phyloP scores from a whole-genome alignment of 176 grass and related monocot genomes.

The Elaeis guineensis region DNA sequence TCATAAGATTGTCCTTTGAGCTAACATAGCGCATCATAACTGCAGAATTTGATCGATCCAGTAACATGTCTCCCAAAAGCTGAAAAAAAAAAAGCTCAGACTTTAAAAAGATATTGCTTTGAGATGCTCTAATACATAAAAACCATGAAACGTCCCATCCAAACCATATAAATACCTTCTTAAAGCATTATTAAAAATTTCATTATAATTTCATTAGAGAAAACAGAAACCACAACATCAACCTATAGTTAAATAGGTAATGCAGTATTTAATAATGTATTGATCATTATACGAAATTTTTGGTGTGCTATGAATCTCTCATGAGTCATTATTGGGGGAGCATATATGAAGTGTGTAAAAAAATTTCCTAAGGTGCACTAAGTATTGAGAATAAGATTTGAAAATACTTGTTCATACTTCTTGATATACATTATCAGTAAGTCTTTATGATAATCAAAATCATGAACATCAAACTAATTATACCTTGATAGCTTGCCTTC shows the following conservation, averaged over 20 bases:
- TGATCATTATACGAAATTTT: too few species aligned
- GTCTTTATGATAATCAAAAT: slow-evolving; percentile 2
- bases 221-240: not conserved
- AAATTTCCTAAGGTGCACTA: too few species aligned
- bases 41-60: slow-evolving; percentile 92
- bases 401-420: too few species aligned
- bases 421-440: too few species aligned
- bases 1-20: slow-evolving; percentile 95
- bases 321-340: too few species aligned
- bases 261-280: too few species aligned
- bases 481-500: slow-evolving; percentile 98
- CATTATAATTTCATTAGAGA: slow-evolving; percentile 1
- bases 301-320: too few species aligned
- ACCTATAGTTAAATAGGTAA: too few species aligned
- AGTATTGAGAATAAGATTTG: too few species aligned
- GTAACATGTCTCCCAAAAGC: slow-evolving; percentile 91
- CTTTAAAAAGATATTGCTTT: slow-evolving; percentile 9
- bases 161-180: slow-evolving; percentile 2
- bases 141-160: not conserved
- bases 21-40: slow-evolving; percentile 95
- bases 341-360: too few species aligned
- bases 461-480: not conserved
- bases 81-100: slow-evolving; percentile 23
- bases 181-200: not conserved
- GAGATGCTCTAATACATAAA: slow-evolving; percentile 1